phyloP scores from a whole-genome alignment of 306 rosid genomes.

The Cicer chorassanicum region DNA sequence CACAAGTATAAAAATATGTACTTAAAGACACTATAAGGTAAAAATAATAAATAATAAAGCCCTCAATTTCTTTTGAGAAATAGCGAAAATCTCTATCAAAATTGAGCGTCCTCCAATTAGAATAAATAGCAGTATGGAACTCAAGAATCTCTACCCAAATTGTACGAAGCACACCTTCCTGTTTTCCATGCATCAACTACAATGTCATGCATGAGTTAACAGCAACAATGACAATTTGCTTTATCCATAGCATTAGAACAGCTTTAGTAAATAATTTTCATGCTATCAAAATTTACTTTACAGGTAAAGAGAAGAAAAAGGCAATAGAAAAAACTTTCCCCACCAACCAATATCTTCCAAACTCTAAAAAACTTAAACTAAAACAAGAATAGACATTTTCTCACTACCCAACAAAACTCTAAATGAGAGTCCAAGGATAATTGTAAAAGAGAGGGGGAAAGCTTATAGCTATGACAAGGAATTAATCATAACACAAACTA shows the following conservation, averaged over 20 bases:
- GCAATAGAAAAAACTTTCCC: conserved; percentile 59
- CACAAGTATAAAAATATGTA: too few relatives aligned
- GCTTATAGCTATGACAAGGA: conserved; percentile 56
- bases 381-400: conserved; percentile 69
- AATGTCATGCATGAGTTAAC: neutral
- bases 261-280: conserved; percentile 66
- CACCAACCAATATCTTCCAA: conserved; percentile 77
- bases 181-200: too few relatives aligned
- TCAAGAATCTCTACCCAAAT: too few relatives aligned
- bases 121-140: too few relatives aligned
- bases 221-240: conserved; percentile 46
- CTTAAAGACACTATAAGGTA: too few relatives aligned
- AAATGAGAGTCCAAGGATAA: conserved; percentile 48
- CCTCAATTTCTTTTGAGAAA: too few relatives aligned
- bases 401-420: conserved; percentile 71
- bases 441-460: conserved; percentile 45
- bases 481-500: conserved; percentile 58
- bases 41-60: too few relatives aligned
- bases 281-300: conserved; percentile 96
- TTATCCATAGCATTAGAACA: conserved; percentile 62
- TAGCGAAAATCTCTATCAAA: too few relatives aligned
- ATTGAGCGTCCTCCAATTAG: too few relatives aligned
- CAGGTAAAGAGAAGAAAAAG: conserved; percentile 68
- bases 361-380: conserved; percentile 62
- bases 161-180: too few relatives aligned